Percentiles rank a stretch among this genome's conserved stretches.
Conservation (phyloP, 2,329 filamentous ascomycete species). For the Apiospora sp. region DNA sequence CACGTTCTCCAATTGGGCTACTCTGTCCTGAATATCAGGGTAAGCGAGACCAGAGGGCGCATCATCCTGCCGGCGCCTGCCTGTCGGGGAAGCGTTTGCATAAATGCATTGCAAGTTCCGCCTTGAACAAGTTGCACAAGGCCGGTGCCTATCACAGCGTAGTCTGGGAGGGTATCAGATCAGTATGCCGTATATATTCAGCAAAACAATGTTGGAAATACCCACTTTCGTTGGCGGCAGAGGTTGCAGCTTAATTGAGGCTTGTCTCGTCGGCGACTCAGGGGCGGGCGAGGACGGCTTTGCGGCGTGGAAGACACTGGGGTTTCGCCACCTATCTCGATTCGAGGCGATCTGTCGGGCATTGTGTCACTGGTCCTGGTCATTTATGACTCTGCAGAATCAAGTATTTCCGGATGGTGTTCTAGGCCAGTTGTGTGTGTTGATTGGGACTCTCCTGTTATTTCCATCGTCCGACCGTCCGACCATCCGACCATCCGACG, state of each 20-base stretch:
- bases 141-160: constrained; percentile 34
- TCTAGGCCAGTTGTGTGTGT: neutral
- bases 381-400: neutral
- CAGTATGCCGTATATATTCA: neutral
- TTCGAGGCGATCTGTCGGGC: neutral
- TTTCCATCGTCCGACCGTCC: constrained; percentile 30
- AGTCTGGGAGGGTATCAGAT: constrained; percentile 25
- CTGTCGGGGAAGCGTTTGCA: neutral
- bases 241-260: constrained; percentile 35
- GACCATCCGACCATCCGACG: constrained; percentile 28
- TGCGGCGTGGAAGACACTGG: neutral
- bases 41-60: neutral
- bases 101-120: neutral
- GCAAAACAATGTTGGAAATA: neutral
- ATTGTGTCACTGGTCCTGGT: neutral
- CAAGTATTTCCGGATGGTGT: neutral
- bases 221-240: constrained; percentile 35
- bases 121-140: constrained; percentile 34
- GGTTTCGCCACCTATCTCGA: neutral
- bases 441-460: neutral
- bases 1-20: neutral
- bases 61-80: neutral
- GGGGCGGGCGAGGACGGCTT: constrained; percentile 32
- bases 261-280: constrained; percentile 35
- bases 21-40: neutral